Conservation (phyloP, 257 asterid genomes). For the Solanum pinnatisectum region DNA sequence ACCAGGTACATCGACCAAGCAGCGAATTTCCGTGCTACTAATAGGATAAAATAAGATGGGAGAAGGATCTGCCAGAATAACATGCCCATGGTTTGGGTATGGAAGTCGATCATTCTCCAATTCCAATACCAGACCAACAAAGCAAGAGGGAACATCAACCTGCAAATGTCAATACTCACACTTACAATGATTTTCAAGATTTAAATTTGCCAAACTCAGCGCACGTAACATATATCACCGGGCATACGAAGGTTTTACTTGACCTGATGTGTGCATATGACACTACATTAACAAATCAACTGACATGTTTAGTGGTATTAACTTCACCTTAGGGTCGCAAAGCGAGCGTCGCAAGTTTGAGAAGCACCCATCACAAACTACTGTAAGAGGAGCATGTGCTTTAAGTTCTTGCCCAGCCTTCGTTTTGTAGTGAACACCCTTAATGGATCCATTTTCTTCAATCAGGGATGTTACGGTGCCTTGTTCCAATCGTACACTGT, state of each 20-base stretch:
- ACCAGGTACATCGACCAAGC: conserved; percentile 49
- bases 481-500: conserved; percentile 37
- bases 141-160: conserved; percentile 45
- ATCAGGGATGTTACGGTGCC: conserved; percentile 50
- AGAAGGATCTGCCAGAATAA: conserved; percentile 44
- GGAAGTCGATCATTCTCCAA: conserved; percentile 43
- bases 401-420: conserved; percentile 24
- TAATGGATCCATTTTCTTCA: conserved; percentile 37
- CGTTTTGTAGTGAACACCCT: conserved; percentile 36
- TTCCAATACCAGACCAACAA: conserved; percentile 31
- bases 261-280: neutral
- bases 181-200: neutral
- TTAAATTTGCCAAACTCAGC: neutral
- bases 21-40: conserved; percentile 37
- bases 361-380: conserved; percentile 52
- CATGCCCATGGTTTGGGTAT: conserved; percentile 42
- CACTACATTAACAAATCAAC: neutral
- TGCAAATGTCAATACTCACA: conserved; percentile 4
- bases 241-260: neutral
- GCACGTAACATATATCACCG: neutral
- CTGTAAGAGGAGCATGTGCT: conserved; percentile 38
- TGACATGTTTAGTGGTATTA: neutral
- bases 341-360: conserved; percentile 49
- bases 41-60: conserved; percentile 46
- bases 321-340: conserved; percentile 33